A percentile compares a stretch with the other conserved stretches of the same genome.
These are phyloP conservation scores for Adansonia rubrostipa DNA, from an alignment of 441 rosid species.

Conservation along the genomic window DNA sequence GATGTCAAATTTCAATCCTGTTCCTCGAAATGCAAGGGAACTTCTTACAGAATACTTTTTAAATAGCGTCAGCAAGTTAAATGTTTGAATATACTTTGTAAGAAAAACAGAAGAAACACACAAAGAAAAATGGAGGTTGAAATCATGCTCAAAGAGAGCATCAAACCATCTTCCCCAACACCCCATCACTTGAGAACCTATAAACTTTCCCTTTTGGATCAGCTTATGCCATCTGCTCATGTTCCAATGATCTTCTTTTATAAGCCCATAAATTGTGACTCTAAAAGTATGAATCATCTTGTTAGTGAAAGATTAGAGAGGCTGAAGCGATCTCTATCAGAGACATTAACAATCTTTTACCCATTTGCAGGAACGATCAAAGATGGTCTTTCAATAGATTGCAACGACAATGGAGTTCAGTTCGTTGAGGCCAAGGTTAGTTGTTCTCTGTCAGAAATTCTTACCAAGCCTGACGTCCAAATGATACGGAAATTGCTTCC, in stretches of 20 bases:
- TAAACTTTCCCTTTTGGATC: constrained; percentile 56
- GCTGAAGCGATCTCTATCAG: constrained; percentile 49
- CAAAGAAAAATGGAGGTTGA: constrained; percentile 42
- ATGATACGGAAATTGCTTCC: constrained; percentile 33
- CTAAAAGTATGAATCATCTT: constrained; percentile 6
- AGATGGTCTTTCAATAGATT: constrained; percentile 46
- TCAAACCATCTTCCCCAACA: constrained; percentile 57
- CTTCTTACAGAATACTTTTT: not conserved
- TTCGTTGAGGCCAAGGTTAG: constrained; percentile 44
- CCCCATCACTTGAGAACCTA: constrained; percentile 43
- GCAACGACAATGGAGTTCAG: constrained; percentile 53
- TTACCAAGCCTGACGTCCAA: constrained; percentile 36
- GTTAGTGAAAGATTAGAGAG: constrained; percentile 22
- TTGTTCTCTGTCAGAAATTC: constrained; percentile 33
- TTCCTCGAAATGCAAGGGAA: not conserved
- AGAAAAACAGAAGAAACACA: not conserved
- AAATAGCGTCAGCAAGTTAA: not conserved
- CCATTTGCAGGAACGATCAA: constrained; percentile 57
- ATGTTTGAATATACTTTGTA: not conserved
- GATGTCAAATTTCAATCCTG: not conserved
- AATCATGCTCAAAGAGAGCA: constrained; percentile 35
- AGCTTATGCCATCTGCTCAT: constrained; percentile 40
- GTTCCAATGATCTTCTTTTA: constrained; percentile 49
- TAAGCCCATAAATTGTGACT: constrained; percentile 7
- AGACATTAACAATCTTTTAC: constrained; percentile 48